Evolutionary conservation across 371 early-diverging fungal species (phyloP).

Genomic region (Rhizoclosmatium hyalinum): DNA sequence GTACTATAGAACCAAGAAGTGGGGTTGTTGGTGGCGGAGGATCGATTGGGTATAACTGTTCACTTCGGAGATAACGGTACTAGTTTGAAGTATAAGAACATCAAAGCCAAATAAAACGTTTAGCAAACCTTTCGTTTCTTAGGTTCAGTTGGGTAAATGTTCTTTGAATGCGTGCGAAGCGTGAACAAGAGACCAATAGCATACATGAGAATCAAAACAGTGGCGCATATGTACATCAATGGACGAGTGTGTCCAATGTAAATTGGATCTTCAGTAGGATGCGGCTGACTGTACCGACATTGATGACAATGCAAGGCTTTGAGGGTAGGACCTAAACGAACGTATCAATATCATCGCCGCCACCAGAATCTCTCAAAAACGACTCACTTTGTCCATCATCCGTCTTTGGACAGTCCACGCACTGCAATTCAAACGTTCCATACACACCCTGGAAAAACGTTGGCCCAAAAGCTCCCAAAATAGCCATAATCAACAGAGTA

Average conservation of each 20-base stretch:
- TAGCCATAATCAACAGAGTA: slow-evolving; percentile 92
- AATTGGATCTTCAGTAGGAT: slow-evolving; percentile 81
- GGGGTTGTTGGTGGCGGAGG: too few relatives aligned
- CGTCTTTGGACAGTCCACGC: slow-evolving; percentile 52
- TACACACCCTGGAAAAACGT: slow-evolving; percentile 93
- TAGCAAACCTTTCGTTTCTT: slow-evolving; percentile 22
- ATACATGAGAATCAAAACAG: slow-evolving; percentile 84
- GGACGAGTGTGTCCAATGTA: slow-evolving; percentile 82
- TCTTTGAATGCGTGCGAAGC: slow-evolving; percentile 87
- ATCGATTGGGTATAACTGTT: too few relatives aligned
- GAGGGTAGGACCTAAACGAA: neutral
- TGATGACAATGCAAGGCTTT: slow-evolving; percentile 31
- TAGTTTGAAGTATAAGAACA: too few relatives aligned
- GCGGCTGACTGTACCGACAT: slow-evolving; percentile 61
- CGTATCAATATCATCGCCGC: neutral
- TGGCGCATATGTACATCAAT: slow-evolving; percentile 88
- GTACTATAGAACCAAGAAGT: too few relatives aligned
- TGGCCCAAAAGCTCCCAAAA: slow-evolving; percentile 93
- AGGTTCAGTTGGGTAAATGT: slow-evolving; percentile 72
- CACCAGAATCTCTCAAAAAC: neutral
- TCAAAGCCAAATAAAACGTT: too few relatives aligned
- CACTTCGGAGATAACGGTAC: too few relatives aligned
- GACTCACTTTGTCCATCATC: neutral
- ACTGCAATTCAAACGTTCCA: slow-evolving; percentile 70
- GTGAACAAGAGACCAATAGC: slow-evolving; percentile 93